A percentile compares a stretch with the other conserved stretches of the same genome.
Conservation (phyloP, 306 rosid species). For the Corylus avellana region DNA sequence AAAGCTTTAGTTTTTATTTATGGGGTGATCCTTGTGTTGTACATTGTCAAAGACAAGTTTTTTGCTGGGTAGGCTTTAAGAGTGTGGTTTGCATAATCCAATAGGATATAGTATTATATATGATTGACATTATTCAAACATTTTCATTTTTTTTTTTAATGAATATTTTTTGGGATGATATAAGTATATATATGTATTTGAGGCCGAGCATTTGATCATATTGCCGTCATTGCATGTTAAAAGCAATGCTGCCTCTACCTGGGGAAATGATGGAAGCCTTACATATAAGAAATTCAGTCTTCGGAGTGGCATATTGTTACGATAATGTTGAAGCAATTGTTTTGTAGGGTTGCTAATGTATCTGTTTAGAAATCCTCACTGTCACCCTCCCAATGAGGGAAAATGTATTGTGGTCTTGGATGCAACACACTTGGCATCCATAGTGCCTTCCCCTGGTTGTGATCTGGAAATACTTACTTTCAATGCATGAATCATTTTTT, state of each 20-base stretch:
- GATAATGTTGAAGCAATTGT: background rate
- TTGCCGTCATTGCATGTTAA: background rate
- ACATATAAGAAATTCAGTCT: background rate
- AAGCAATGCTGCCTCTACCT: background rate
- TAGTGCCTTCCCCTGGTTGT: background rate
- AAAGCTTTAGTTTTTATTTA: background rate
- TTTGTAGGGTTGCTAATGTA: background rate
- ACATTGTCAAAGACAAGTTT: background rate
- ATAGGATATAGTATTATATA: background rate
- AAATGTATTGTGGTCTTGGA: background rate
- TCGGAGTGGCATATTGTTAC: background rate
- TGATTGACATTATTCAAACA: background rate
- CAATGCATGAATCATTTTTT: background rate
- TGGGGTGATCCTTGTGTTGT: background rate
- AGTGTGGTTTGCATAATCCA: background rate
- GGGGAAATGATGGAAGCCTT: background rate
- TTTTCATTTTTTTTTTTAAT: background rate
- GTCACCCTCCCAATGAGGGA: too few relatives aligned
- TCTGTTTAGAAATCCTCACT: background rate
- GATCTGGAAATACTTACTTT: background rate
- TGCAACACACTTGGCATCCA: background rate
- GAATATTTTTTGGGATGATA: conserved; percentile 1
- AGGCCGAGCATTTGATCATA: background rate
- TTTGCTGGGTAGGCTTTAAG: background rate
- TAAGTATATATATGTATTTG: background rate